A percentile compares a stretch with the other conserved stretches of the same genome.
phyloP scores from a whole-genome alignment of 495 filamentous ascomycete species.

The Cenococcum geophilum region DNA sequence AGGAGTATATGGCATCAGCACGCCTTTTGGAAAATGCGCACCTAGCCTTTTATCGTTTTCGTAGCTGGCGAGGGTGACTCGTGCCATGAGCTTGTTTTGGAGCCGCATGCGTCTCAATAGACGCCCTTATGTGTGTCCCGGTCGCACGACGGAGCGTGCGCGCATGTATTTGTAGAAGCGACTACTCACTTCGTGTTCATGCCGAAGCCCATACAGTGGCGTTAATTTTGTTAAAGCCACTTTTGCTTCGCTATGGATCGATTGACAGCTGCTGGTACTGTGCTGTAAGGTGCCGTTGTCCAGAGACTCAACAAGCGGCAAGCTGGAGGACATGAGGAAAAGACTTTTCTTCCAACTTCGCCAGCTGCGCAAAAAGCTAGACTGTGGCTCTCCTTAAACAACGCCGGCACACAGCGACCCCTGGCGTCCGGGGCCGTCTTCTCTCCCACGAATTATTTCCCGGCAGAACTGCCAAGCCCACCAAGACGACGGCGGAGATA shows the following conservation, averaged over 20 bases:
- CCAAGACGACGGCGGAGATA: not conserved
- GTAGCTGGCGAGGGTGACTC: too few relatives aligned
- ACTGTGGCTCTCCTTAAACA: not conserved
- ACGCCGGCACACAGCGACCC: not conserved
- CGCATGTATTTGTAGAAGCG: not conserved
- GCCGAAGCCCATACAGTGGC: not conserved
- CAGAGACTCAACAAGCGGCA: too few relatives aligned
- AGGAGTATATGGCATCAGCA: too few relatives aligned
- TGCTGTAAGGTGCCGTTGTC: too few relatives aligned
- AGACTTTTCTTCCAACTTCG: too few relatives aligned
- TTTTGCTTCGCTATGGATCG: not conserved
- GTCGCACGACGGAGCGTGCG: not conserved
- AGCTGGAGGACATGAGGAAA: too few relatives aligned
- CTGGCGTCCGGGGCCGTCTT: not conserved
- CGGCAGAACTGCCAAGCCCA: not conserved
- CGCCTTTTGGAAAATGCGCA: too few relatives aligned
- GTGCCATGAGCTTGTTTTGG: too few relatives aligned
- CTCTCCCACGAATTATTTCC: too few relatives aligned
- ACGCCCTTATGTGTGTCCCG: not conserved
- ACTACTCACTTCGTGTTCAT: not conserved
- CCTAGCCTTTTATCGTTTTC: too few relatives aligned
- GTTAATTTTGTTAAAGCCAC: not conserved
- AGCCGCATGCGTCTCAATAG: not conserved
- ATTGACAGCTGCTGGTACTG: not conserved
- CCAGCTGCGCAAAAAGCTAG: not conserved